Evolutionary conservation across 2,329 filamentous ascomycete species (phyloP), one percentile per base, ranked within the genome.

Genomic region (Pyrenophora graminea): DNA sequence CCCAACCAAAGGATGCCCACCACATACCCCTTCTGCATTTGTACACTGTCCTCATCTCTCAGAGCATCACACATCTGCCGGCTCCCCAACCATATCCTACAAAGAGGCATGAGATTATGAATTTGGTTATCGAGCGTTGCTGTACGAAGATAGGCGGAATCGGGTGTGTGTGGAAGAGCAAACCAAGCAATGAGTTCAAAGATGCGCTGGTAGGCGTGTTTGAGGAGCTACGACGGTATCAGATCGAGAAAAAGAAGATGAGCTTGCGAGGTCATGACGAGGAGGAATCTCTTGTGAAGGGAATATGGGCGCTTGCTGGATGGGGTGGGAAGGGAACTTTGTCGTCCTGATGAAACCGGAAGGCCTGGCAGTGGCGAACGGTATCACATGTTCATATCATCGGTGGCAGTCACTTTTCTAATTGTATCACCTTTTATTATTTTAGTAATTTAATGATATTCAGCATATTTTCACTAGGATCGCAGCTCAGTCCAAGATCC

Each of bases 261-360:
- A 70, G 66, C 37, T 43, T 72, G 47, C 59, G 65, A 23, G 68
- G 65, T 2, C 54, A 59, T 37, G 55, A 58, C 2, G 58, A 59
- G 2, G 68, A 72, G 38, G 64, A 67, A 6, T 18, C 25, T 9
- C 44, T 71, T 7, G 64, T 63, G 3, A 82, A 63, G 50, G 82
- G 82, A 0, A 75, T 81, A 17, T 82, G 58, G 27, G 79, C 77
- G 40, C 80, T 81, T 31, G 63, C 63, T 8, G 21, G 30, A 4
- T 68, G 66, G 66, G 43, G 30, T 23, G 32, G 33, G 15, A 39
- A 30, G 25, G 38, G 18, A 15, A 23, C 15, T 32, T 10, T 15
- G 15, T 32, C 8, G 17, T 15, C 8, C 21, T 12, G 10, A 30
- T 30, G 12, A 9, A 9, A 2, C 10, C 4, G 27, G 9, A 30